Percentiles rank a stretch among this genome's conserved stretches.
These are phyloP conservation scores for Penicillium samsonianum DNA, from an alignment of 495 filamentous ascomycete genomes.

Conservation along the genomic window DNA sequence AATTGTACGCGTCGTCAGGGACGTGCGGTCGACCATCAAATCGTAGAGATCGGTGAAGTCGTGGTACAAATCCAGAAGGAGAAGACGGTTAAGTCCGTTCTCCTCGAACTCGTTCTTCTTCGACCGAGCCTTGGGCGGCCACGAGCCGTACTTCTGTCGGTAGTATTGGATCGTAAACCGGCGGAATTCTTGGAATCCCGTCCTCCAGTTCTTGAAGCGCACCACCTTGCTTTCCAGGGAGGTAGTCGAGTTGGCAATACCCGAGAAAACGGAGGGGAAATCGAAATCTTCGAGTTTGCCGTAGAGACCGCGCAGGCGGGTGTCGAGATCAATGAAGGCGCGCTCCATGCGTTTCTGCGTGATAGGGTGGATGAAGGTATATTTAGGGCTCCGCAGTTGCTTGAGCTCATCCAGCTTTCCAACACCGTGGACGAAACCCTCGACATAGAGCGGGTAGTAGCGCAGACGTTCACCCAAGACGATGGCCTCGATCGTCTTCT, in stretches of 20 bases:
- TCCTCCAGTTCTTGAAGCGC: conserved; percentile 82
- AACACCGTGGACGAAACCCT: conserved; percentile 90
- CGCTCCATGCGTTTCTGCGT: conserved; percentile 81
- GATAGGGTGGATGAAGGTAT: conserved; percentile 61
- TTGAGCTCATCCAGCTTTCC: conserved; percentile 81
- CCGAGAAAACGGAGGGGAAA: conserved; percentile 88
- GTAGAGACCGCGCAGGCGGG: conserved; percentile 65
- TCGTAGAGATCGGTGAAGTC: conserved; percentile 90
- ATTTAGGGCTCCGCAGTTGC: conserved; percentile 67
- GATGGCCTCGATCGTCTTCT: conserved; percentile 88
- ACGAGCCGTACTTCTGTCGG: conserved; percentile 80
- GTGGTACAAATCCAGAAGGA: conserved; percentile 78
- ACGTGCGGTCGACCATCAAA: conserved; percentile 73
- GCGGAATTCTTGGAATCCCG: conserved; percentile 69
- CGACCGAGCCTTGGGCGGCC: conserved; percentile 87
- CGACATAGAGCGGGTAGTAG: conserved; percentile 78
- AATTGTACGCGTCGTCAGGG: conserved; percentile 54
- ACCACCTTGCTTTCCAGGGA: conserved; percentile 70
- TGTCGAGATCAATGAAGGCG: conserved; percentile 74
- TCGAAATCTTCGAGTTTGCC: conserved; percentile 78
- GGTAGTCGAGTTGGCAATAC: conserved; percentile 77
- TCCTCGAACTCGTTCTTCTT: conserved; percentile 93
- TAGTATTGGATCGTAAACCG: conserved; percentile 76
- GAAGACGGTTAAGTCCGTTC: conserved; percentile 78
- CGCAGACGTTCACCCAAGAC: conserved; percentile 84